These are phyloP conservation scores for Elsinoe batatas DNA, from an alignment of 2,329 filamentous ascomycete species.

Conservation along the genomic window DNA sequence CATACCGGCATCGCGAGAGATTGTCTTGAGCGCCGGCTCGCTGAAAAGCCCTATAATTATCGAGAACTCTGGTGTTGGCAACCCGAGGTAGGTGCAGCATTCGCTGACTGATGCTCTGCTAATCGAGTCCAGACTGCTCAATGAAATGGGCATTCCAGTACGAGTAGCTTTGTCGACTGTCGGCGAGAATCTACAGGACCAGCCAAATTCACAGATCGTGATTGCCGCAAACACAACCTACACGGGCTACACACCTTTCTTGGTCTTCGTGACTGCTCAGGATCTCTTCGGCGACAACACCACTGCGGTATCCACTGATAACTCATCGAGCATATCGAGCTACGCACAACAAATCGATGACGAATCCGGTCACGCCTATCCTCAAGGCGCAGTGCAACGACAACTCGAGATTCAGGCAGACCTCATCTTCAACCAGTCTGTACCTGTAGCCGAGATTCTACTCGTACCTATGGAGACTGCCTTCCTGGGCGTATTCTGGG, in stretches of 20 bases:
- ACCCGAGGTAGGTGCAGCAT: constrained; percentile 15
- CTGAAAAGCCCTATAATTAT: constrained; percentile 27
- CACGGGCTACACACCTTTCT: constrained; percentile 26
- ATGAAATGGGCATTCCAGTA: constrained; percentile 22
- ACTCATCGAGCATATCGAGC: constrained; percentile 20
- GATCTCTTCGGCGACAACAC: constrained; percentile 27
- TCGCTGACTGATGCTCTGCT: too few relatives aligned
- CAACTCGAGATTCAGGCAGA: constrained; percentile 41
- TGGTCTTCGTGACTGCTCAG: constrained; percentile 25
- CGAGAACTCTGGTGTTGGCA: constrained; percentile 30
- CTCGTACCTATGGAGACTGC: constrained; percentile 24
- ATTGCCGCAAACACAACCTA: constrained; percentile 19
- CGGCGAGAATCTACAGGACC: constrained; percentile 29
- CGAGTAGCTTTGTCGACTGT: constrained; percentile 25
- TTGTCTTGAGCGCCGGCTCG: constrained; percentile 29
- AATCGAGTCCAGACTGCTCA: constrained; percentile 17
- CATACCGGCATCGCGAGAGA: constrained; percentile 20
- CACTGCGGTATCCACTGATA: constrained; percentile 16
- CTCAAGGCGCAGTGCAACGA: constrained; percentile 20
- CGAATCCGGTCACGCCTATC: constrained; percentile 13
- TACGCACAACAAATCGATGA: constrained; percentile 23
- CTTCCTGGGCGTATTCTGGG: constrained; percentile 26
- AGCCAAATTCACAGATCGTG: neutral
- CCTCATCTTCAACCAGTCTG: constrained; percentile 36
- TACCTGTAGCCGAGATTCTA: constrained; percentile 41